Conservation (phyloP, 306 rosid species). For the Sicyos edulis region DNA sequence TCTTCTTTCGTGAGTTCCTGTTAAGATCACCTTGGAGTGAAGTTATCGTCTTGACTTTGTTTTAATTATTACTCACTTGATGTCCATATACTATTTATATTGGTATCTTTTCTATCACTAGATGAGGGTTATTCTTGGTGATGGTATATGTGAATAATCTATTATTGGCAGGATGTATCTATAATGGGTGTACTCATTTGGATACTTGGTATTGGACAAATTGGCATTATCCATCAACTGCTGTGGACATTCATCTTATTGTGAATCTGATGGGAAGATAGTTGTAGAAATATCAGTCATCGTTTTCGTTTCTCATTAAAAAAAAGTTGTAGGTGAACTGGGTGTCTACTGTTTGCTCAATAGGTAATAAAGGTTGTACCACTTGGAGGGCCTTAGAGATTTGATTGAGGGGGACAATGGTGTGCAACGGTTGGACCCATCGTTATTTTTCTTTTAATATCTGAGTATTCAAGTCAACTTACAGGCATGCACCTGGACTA, state of each 20-base stretch:
- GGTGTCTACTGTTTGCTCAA: neutral
- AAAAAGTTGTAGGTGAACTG: neutral
- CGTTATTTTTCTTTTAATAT: too few relatives aligned
- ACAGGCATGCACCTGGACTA: neutral
- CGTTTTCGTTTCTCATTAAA: neutral
- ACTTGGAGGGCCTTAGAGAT: neutral
- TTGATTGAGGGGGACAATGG: neutral
- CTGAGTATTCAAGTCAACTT: neutral
- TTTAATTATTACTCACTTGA: too few relatives aligned
- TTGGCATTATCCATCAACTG: neutral
- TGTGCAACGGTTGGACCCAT: neutral
- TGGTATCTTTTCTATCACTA: neutral
- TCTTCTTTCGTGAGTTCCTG: too few relatives aligned
- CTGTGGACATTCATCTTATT: neutral
- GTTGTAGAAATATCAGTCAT: neutral
- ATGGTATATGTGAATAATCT: conserved; percentile 5
- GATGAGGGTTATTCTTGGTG: neutral
- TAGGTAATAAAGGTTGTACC: neutral
- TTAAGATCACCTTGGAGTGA: too few relatives aligned
- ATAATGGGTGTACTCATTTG: neutral
- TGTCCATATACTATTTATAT: neutral
- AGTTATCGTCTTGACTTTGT: too few relatives aligned
- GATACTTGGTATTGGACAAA: neutral
- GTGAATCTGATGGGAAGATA: too few relatives aligned
- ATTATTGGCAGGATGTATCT: neutral